Evolutionary conservation across 1,139 yeast species (phyloP).

Genomic region (Pichia sp.): DNA sequence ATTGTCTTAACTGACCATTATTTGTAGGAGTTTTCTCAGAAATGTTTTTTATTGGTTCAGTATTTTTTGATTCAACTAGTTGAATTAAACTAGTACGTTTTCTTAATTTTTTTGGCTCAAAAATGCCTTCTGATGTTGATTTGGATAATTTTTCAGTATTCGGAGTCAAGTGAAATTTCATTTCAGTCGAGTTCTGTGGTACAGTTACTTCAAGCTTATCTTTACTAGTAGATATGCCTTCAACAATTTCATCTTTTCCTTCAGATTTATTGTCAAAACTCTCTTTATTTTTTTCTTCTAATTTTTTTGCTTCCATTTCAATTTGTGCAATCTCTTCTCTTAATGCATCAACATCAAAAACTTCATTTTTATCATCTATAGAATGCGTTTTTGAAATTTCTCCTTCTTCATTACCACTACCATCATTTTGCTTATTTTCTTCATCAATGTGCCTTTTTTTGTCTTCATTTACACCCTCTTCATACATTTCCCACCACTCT

Average conservation of each 20-base stretch:
- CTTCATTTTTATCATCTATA: slow-evolving; percentile 4
- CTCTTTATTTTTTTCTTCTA: slow-evolving; percentile 4
- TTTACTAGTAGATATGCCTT: too few species aligned
- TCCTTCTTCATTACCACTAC: not conserved
- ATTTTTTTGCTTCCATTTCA: slow-evolving; percentile 27
- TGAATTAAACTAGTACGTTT: slow-evolving; percentile 10
- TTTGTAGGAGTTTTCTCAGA: not conserved
- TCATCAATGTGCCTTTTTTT: not conserved
- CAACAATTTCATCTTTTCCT: slow-evolving; percentile 4
- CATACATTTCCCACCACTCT: slow-evolving; percentile 84
- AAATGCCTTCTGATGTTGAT: not conserved
- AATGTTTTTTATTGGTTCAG: too few species aligned
- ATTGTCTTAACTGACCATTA: slow-evolving; percentile 6
- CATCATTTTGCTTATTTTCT: not conserved
- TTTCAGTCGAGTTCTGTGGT: not conserved
- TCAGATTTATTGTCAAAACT: not conserved
- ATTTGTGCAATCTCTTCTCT: slow-evolving; percentile 42
- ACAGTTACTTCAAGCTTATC: too few species aligned
- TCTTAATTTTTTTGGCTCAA: slow-evolving; percentile 4
- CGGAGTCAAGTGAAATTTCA: slow-evolving; percentile 1
- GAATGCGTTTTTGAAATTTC: not conserved
- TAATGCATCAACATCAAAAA: slow-evolving; percentile 45
- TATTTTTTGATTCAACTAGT: slow-evolving; percentile 2
- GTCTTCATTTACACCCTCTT: slow-evolving; percentile 32
- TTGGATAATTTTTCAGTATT: not conserved